Evolutionary conservation across 1,284 basidiomycete species (phyloP).

Genomic region (Moesziomyces sp.): DNA sequence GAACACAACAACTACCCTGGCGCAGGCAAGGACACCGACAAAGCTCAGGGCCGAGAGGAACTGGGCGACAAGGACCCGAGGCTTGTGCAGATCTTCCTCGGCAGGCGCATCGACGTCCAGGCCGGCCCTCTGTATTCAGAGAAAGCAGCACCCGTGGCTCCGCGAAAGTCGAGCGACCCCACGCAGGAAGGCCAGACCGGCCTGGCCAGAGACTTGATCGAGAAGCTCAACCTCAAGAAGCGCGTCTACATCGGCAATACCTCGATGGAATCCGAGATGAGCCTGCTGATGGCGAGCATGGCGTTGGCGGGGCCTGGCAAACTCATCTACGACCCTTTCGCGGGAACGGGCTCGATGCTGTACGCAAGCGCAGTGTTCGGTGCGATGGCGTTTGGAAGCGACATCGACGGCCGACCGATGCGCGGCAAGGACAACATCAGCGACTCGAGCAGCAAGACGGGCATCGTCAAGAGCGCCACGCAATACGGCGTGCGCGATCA

Average conservation of each 20-base stretch:
- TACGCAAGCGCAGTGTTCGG: slow-evolving; percentile 82
- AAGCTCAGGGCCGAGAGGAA: slow-evolving; percentile 36
- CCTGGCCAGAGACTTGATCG: slow-evolving; percentile 63
- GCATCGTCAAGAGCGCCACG: slow-evolving; percentile 78
- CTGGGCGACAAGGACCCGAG: slow-evolving; percentile 53
- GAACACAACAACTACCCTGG: slow-evolving; percentile 40
- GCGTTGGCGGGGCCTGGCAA: slow-evolving; percentile 86
- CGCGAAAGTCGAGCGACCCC: slow-evolving; percentile 46
- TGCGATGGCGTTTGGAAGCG: slow-evolving; percentile 86
- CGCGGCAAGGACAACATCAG: slow-evolving; percentile 79
- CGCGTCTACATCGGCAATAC: slow-evolving; percentile 91
- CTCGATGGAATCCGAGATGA: slow-evolving; percentile 96
- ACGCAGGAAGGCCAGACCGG: slow-evolving; percentile 46
- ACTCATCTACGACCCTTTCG: slow-evolving; percentile 94
- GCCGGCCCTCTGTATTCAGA: slow-evolving; percentile 23
- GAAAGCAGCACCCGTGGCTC: slow-evolving; percentile 8
- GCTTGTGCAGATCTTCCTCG: slow-evolving; percentile 58
- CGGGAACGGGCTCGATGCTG: slow-evolving; percentile 95
- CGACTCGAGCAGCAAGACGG: slow-evolving; percentile 66
- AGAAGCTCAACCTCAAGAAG: slow-evolving; percentile 80
- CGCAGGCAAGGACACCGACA: slow-evolving; percentile 25
- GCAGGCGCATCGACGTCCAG: slow-evolving; percentile 42
- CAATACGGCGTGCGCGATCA: slow-evolving; percentile 84
- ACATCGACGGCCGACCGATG: slow-evolving; percentile 98
- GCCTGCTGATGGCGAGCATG: slow-evolving; percentile 94